Percentiles rank a stretch among this genome's conserved stretches.
Evolutionary conservation across 1,139 yeast species (phyloP).

Genomic region (Debaryomyces fabryi): DNA sequence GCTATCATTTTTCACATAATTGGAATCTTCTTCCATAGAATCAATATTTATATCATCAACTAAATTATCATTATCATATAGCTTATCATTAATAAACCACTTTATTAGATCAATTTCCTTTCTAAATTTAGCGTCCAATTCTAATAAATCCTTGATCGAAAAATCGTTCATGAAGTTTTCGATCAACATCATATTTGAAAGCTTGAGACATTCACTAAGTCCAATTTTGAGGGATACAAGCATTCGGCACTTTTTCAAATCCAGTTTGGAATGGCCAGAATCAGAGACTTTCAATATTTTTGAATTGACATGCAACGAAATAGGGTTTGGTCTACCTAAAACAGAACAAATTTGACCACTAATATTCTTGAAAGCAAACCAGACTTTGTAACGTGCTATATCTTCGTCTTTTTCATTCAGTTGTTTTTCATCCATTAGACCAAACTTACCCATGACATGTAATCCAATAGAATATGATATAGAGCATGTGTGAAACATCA

Average conservation of each 20-base stretch:
- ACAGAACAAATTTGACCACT: constrained; percentile 55
- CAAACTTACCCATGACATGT: constrained; percentile 45
- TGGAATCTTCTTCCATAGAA: constrained; percentile 11
- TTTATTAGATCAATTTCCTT: constrained; percentile 42
- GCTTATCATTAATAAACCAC: constrained; percentile 23
- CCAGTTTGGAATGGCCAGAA: constrained; percentile 21
- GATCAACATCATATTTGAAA: constrained; percentile 53
- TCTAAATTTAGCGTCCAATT: constrained; percentile 44
- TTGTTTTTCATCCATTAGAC: constrained; percentile 11
- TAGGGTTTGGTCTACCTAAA: constrained; percentile 59
- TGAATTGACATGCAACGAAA: constrained; percentile 51
- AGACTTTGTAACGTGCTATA: constrained; percentile 42
- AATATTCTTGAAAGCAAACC: constrained; percentile 53
- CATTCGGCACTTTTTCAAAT: constrained; percentile 28
- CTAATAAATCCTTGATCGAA: constrained; percentile 39
- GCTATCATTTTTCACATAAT: constrained; percentile 19
- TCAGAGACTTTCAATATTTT: constrained; percentile 29
- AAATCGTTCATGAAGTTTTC: constrained; percentile 55
- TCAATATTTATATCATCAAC: constrained; percentile 4
- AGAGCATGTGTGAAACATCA: constrained; percentile 51
- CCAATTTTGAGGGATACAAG: constrained; percentile 45
- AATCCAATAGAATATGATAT: constrained; percentile 55
- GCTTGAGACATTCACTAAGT: constrained; percentile 50
- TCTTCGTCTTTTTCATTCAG: constrained; percentile 30
- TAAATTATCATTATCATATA: constrained; percentile 14